Conservation (phyloP, 163 green algal genomes). For the Picocystis sp. region DNA sequence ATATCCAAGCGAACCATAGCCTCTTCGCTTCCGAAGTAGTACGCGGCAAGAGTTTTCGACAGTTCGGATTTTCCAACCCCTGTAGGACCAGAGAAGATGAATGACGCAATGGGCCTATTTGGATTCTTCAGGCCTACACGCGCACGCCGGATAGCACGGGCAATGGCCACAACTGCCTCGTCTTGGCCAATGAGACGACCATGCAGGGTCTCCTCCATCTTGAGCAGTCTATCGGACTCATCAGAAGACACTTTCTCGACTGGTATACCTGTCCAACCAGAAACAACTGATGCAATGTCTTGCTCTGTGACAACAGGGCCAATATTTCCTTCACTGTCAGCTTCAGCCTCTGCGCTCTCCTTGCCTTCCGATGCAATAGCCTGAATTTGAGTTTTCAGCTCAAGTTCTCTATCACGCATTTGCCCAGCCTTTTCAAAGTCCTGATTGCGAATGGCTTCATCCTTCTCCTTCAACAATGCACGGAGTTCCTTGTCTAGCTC, state of each 20-base stretch:
- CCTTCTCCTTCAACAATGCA: slow-evolving; percentile 89
- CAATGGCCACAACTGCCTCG: slow-evolving; percentile 91
- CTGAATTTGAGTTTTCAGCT: slow-evolving; percentile 72
- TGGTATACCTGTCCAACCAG: slow-evolving; percentile 74
- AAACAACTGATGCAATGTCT: slow-evolving; percentile 96
- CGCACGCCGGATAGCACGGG: slow-evolving; percentile 72
- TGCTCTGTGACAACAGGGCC: slow-evolving; percentile 49
- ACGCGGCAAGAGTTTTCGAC: slow-evolving; percentile 91
- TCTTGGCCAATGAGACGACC: slow-evolving; percentile 92
- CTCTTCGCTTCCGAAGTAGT: slow-evolving; percentile 97
- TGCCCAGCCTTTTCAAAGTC: slow-evolving; percentile 97
- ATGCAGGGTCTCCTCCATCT: slow-evolving; percentile 94
- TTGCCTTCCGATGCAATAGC: slow-evolving; percentile 52
- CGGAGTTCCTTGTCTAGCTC: slow-evolving; percentile 96
- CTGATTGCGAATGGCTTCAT: slow-evolving; percentile 69
- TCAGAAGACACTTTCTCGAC: slow-evolving; percentile 84
- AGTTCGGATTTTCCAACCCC: slow-evolving; percentile 98
- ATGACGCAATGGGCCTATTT: slow-evolving; percentile 61
- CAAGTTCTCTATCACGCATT: slow-evolving; percentile 91
- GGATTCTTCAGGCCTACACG: slow-evolving; percentile 94
- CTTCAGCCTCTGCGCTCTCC: slow-evolving; percentile 21
- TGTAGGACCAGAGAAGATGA: slow-evolving; percentile 27
- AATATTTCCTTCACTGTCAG: not conserved
- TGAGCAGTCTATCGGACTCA: slow-evolving; percentile 81
- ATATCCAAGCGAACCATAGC: slow-evolving; percentile 97